A percentile compares a stretch with the other conserved stretches of the same genome.
phyloP scores from a whole-genome alignment of 2,329 filamentous ascomycete species.

The Verticillium isaacii region DNA sequence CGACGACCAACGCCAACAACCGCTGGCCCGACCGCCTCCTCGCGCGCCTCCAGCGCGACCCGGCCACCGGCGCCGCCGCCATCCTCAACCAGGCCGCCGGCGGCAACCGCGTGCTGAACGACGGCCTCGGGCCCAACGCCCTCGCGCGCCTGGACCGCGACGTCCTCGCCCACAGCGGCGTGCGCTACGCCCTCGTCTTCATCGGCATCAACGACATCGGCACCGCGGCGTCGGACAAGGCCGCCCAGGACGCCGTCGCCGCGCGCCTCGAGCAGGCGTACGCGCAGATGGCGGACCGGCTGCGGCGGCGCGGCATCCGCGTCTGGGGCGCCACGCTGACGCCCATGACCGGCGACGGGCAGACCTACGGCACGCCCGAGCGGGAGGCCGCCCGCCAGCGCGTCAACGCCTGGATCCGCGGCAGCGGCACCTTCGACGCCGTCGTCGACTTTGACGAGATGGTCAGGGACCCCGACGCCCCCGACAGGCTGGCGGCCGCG shows the following conservation, averaged over 20 bases:
- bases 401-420: constrained; percentile 56
- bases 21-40: constrained; percentile 39
- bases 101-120: constrained; percentile 55
- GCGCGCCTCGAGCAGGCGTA: constrained; percentile 48
- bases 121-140: constrained; percentile 55
- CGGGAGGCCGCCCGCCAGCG: constrained; percentile 49
- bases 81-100: constrained; percentile 59
- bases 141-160: constrained; percentile 55
- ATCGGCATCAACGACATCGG: constrained; percentile 64
- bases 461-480: constrained; percentile 42
- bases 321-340: constrained; percentile 54
- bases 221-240: constrained; percentile 32
- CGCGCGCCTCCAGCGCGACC: constrained; percentile 28
- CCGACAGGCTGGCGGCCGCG: constrained; percentile 28
- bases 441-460: constrained; percentile 58
- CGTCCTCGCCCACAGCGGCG: constrained; percentile 49
- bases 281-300: constrained; percentile 47
- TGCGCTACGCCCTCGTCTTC: constrained; percentile 54
- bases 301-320: constrained; percentile 47
- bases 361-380: constrained; percentile 43
- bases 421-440: constrained; percentile 44
- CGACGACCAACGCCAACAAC: constrained; percentile 53
- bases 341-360: constrained; percentile 37
- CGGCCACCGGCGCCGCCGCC: constrained; percentile 33
- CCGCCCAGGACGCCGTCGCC: constrained; percentile 38